Evolutionary conservation across 169 alveolate species (phyloP).

Genomic region (Eimeria zaria): DNA sequence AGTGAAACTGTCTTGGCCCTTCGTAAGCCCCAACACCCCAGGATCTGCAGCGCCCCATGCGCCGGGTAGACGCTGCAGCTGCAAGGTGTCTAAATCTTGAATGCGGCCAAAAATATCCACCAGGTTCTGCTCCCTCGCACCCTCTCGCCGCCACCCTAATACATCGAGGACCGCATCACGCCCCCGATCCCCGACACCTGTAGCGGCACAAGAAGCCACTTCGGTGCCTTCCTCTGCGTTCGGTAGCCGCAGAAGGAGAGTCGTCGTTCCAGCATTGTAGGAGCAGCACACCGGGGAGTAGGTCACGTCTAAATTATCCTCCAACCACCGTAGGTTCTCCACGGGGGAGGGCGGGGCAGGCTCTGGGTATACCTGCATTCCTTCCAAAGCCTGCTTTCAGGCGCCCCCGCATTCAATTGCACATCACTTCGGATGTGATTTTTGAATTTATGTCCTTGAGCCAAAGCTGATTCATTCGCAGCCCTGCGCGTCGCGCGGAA

Average conservation of each 20-base stretch:
- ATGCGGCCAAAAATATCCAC: constrained; percentile 76
- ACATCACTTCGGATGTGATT: constrained; percentile 75
- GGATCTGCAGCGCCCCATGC: constrained; percentile 7
- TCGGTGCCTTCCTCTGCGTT: constrained; percentile 25
- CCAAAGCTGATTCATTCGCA: constrained; percentile 76
- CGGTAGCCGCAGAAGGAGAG: constrained; percentile 73
- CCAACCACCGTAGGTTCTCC: constrained; percentile 83
- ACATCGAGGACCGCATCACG: constrained; percentile 39
- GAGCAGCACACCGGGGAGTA: constrained; percentile 82
- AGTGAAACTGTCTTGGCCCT: not conserved
- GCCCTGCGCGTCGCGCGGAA: constrained; percentile 62
- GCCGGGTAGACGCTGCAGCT: constrained; percentile 70
- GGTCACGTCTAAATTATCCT: constrained; percentile 78
- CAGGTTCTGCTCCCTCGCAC: constrained; percentile 61
- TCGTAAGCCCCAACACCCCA: not conserved
- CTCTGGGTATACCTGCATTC: constrained; percentile 80
- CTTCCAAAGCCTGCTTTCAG: constrained; percentile 71
- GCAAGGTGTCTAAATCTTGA: constrained; percentile 51
- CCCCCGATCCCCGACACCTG: not conserved
- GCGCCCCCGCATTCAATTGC: constrained; percentile 52
- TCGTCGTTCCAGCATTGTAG: constrained; percentile 74
- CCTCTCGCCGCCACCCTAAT: constrained; percentile 29
- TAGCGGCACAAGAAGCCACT: not conserved
- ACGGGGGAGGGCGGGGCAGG: constrained; percentile 83
- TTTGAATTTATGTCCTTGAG: constrained; percentile 8